phyloP scores from a whole-genome alignment of 1,284 basidiomycete species.

The Thelephora terrestris region DNA sequence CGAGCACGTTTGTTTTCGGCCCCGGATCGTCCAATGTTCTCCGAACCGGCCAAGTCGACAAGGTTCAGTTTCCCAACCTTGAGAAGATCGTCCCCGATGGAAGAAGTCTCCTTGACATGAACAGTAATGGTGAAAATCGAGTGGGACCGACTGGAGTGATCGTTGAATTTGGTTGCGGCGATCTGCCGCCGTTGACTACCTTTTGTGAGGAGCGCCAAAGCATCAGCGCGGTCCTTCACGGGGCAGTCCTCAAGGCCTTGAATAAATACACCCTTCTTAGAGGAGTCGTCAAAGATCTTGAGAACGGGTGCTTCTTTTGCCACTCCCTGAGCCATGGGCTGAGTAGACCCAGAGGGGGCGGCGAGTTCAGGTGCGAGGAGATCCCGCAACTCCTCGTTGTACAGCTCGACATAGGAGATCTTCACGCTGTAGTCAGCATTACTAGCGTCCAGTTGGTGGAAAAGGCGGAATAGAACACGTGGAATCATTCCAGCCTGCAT shows the following conservation, averaged over 20 bases:
- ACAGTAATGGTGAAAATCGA: conserved; percentile 97
- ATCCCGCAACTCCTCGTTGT: conserved; percentile 98
- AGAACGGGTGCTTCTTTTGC: conserved; percentile 39
- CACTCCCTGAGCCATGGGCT: conserved; percentile 60
- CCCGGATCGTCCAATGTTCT: conserved; percentile 94
- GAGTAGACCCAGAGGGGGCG: conserved; percentile 46
- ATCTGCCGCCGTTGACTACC: conserved; percentile 90
- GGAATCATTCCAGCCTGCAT: conserved; percentile 94
- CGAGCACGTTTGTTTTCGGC: conserved; percentile 92
- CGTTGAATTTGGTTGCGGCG: conserved; percentile 96
- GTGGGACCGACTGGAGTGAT: conserved; percentile 94
- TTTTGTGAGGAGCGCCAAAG: conserved; percentile 76
- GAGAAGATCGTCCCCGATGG: conserved; percentile 79
- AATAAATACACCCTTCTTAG: conserved; percentile 83
- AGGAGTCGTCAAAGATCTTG: conserved; percentile 90
- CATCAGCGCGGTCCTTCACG: conserved; percentile 79
- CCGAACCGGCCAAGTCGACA: conserved; percentile 95
- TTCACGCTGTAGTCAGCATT: conserved; percentile 86
- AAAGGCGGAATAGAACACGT: conserved; percentile 89
- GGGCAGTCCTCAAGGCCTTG: conserved; percentile 91
- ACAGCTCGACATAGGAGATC: conserved; percentile 94
- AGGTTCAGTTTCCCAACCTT: conserved; percentile 95
- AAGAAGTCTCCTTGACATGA: conserved; percentile 78
- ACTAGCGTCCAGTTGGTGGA: conserved; percentile 76
- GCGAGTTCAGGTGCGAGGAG: conserved; percentile 70